phyloP scores from a whole-genome alignment of 2,329 filamentous ascomycete genomes.

The Cladosporium sp. region DNA sequence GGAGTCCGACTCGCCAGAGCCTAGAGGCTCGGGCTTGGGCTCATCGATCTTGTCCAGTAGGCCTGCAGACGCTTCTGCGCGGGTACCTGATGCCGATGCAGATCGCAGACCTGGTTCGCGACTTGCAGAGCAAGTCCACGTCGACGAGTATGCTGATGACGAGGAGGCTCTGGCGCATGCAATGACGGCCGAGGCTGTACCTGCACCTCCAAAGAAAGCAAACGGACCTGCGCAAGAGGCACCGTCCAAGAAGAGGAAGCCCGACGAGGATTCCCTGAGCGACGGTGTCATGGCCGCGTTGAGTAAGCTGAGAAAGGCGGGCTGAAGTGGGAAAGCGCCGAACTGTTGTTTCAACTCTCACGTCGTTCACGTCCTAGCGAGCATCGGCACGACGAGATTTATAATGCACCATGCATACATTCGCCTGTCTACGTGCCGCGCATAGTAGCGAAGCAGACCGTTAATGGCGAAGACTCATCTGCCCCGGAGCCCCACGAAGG shows the following conservation, averaged over 20 bases:
- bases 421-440: too few species aligned
- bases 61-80: neutral
- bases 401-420: too few species aligned
- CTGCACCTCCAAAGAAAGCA: conserved; percentile 9
- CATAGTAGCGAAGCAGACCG: too few species aligned
- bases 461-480: too few species aligned
- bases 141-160: conserved; percentile 39
- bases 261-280: conserved; percentile 43
- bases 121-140: conserved; percentile 27
- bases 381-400: too few species aligned
- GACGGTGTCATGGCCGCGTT: conserved; percentile 57
- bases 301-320: conserved; percentile 45
- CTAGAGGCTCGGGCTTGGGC: conserved; percentile 3
- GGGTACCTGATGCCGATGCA: conserved; percentile 26
- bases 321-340: neutral
- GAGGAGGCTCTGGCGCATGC: conserved; percentile 16
- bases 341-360: too few species aligned
- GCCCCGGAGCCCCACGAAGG: too few species aligned
- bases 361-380: too few species aligned
- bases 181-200: neutral
- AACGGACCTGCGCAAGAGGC: conserved; percentile 35
- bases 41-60: conserved; percentile 3
- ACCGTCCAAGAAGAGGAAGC: conserved; percentile 31
- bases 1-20: conserved; percentile 15
- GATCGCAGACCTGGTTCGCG: conserved; percentile 34